Conservation (phyloP, 768 basidiomycete species). For the Boletus sp. region DNA sequence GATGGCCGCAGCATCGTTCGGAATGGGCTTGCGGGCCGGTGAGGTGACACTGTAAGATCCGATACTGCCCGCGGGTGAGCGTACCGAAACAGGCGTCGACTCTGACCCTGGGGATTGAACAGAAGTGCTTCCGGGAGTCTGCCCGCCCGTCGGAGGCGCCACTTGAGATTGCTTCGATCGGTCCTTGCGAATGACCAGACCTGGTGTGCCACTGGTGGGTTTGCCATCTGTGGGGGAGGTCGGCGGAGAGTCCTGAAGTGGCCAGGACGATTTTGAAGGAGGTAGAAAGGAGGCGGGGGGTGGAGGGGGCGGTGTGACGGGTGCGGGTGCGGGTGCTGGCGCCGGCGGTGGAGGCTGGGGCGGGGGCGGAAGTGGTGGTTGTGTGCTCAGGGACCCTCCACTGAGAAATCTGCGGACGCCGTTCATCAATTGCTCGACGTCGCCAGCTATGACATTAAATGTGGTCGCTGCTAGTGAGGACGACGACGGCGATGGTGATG, state of each 20-base stretch:
- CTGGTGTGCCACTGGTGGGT: conserved; percentile 23
- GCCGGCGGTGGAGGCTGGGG: conserved; percentile 7
- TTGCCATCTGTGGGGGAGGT: conserved; percentile 26
- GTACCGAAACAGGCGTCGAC: conserved; percentile 16
- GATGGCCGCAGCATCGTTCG: conserved; percentile 10
- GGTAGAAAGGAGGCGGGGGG: conserved; percentile 16
- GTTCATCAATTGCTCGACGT: conserved; percentile 48
- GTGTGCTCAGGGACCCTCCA: conserved; percentile 35
- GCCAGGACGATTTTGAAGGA: conserved; percentile 40
- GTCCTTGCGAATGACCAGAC: conserved; percentile 53
- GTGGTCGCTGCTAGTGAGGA: conserved; percentile 9
- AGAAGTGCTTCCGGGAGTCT: conserved; percentile 25
- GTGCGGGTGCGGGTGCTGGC: conserved; percentile 15
- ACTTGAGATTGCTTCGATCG: conserved; percentile 32
- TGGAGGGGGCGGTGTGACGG: conserved; percentile 26
- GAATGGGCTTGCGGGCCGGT: conserved; percentile 16
- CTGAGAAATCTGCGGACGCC: conserved; percentile 65
- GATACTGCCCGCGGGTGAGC: conserved; percentile 26
- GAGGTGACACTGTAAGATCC: conserved; percentile 23
- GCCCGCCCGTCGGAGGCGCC: conserved; percentile 21
- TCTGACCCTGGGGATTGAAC: conserved; percentile 25
- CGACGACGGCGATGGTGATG: neutral
- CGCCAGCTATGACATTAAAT: conserved; percentile 20
- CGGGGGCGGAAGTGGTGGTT: conserved; percentile 24
- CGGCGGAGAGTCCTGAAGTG: conserved; percentile 40